These are phyloP conservation scores for Pseudonitzschia pungens DNA, from an alignment of 108 stramenopile genomes.

Conservation along the genomic window DNA sequence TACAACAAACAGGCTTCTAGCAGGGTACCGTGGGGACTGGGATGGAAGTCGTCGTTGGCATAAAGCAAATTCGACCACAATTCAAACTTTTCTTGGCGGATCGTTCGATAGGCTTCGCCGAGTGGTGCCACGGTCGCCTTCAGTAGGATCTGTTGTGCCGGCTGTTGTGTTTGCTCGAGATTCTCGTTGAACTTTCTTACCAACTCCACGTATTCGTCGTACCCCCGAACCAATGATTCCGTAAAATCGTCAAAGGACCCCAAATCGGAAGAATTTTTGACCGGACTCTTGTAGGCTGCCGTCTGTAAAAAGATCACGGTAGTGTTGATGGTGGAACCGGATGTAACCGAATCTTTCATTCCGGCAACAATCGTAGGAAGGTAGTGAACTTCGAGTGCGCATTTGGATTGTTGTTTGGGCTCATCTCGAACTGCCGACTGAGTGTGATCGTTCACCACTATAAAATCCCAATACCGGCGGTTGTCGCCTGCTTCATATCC, in stretches of 20 bases:
- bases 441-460: constrained; percentile 79
- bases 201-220: constrained; percentile 23
- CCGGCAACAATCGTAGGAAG: constrained; percentile 38
- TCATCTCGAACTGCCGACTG: constrained; percentile 57
- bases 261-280: constrained; percentile 52
- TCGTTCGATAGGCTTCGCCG: constrained; percentile 50
- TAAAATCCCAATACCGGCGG: constrained; percentile 50
- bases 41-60: constrained; percentile 68
- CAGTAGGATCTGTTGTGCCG: background rate
- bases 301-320: constrained; percentile 59
- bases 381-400: constrained; percentile 43
- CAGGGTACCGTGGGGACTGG: constrained; percentile 69
- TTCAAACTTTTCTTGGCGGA: background rate
- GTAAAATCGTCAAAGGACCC: constrained; percentile 62
- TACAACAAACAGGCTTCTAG: constrained; percentile 68
- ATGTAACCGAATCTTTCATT: background rate
- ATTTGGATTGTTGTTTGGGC: constrained; percentile 35
- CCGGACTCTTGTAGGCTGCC: constrained; percentile 51
- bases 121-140: constrained; percentile 59
- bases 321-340: background rate
- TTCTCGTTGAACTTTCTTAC: constrained; percentile 24
- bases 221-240: constrained; percentile 40
- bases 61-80: constrained; percentile 36
- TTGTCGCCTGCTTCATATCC: background rate
- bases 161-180: no score